Conservation (phyloP, 371 early-diverging fungal species). For the Mortierella sp. region DNA sequence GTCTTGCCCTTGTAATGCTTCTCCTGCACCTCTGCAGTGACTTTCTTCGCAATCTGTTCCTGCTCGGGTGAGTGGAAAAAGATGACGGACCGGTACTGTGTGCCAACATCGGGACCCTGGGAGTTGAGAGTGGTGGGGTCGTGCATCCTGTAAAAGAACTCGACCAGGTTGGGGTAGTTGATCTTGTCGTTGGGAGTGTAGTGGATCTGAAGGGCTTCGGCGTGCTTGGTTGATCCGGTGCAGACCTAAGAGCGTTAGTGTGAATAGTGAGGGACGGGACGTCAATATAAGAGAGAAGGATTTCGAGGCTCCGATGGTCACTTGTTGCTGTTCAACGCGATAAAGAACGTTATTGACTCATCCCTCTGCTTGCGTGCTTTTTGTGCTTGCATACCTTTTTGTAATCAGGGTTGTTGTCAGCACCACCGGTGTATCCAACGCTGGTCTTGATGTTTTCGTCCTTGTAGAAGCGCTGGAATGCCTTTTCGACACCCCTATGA, state of each 20-base stretch:
- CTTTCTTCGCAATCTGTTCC: conserved; percentile 78
- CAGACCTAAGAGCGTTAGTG: conserved; percentile 66
- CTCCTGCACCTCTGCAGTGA: conserved; percentile 74
- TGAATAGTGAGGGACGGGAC: neutral
- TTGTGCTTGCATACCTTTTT: conserved; percentile 60
- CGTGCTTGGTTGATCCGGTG: conserved; percentile 83
- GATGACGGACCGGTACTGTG: conserved; percentile 93
- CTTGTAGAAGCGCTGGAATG: conserved; percentile 74
- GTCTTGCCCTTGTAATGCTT: conserved; percentile 69
- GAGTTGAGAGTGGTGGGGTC: conserved; percentile 70
- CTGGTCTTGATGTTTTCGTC: conserved; percentile 69
- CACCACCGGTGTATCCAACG: conserved; percentile 91
- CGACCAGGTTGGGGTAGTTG: conserved; percentile 78
- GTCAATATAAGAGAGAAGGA: neutral
- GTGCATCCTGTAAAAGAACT: conserved; percentile 92
- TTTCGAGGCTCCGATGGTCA: conserved; percentile 6
- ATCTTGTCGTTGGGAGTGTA: conserved; percentile 78
- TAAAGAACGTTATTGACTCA: neutral
- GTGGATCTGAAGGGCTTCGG: conserved; percentile 86
- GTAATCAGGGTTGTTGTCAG: conserved; percentile 68
- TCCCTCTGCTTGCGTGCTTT: neutral
- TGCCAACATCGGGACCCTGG: conserved; percentile 80
- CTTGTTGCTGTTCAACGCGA: neutral
- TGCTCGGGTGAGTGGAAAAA: conserved; percentile 86
- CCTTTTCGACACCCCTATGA: conserved; percentile 89